Evolutionary conservation across 1,284 basidiomycete genomes (phyloP), one percentile per base, ranked within the genome.

Genomic region (Pseudozyma flocculosa): DNA sequence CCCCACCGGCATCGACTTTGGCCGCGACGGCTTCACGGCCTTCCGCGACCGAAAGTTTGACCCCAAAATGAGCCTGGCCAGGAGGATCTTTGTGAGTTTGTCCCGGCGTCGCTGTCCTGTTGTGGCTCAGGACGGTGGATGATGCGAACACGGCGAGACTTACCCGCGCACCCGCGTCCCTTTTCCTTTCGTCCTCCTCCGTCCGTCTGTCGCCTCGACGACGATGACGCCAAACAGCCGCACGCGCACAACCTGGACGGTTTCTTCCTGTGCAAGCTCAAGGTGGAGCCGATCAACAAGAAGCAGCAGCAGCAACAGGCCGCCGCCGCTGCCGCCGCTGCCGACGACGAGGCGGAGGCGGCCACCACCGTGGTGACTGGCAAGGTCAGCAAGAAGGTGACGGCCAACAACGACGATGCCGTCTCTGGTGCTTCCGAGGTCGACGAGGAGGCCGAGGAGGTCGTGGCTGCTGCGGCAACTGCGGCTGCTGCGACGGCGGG

Each of bases 211-310:
- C 19, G 10, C 23, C n/a, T n/a, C n/a, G n/a, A n/a, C n/a, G n/a
- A n/a, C n/a, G n/a, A n/a, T n/a, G n/a, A n/a, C n/a, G n/a, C n/a
- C n/a, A n/a, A n/a, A 9, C 34, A 52, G 40, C 73, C 77, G 15
- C 75, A 79, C 49, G 78, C 78, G 18, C 78, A 80, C 67, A 79
- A 80, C 70, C 90, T 98, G 89, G 95, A 99, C 79, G 95, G 95
- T 2, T 99, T 99, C 84, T 99, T 86, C 79, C 92, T 98, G 50
- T 93, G 94, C 64, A 98, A 98, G 81, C 90, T 99, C 83, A 95
- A 92, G 80, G 87, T 98, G 21, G 65, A 68, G 43, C 68, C 72
- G 11, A 38, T 54, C 3, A 61, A 52, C 30, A 70, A 59, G 47
- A 54, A 44, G 24, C 45, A 46, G 15, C 47, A 49, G 42, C 44